Percentiles rank a stretch among this genome's conserved stretches.
phyloP scores from a whole-genome alignment of 1,284 basidiomycete species.

The Ustilago hordei region DNA sequence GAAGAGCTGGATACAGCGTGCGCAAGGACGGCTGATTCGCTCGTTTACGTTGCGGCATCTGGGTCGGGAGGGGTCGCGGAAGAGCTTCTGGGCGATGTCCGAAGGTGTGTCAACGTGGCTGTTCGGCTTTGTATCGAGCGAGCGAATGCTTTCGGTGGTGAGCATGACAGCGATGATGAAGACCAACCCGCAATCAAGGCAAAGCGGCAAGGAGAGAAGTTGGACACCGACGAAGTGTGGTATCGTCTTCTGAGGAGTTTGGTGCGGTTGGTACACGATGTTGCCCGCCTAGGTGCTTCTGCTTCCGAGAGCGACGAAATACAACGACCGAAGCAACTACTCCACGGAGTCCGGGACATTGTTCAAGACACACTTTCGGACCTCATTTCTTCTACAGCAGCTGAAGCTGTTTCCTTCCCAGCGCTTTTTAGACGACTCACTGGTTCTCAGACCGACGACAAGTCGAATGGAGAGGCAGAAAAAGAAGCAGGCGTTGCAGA shows the following conservation, averaged over 20 bases:
- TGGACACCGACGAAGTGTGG: conserved; percentile 86
- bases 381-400: conserved; percentile 84
- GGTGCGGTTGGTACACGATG: conserved; percentile 79
- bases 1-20: conserved; percentile 49
- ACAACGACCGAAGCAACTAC: conserved; percentile 18
- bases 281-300: conserved; percentile 21
- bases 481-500: conserved; percentile 23
- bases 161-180: conserved; percentile 46
- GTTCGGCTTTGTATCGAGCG: conserved; percentile 50
- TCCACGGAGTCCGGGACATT: conserved; percentile 72
- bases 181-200: background rate
- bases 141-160: conserved; percentile 36
- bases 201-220: background rate
- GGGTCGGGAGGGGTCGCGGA: conserved; percentile 5
- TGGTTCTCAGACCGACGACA: conserved; percentile 70
- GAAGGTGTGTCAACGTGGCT: conserved; percentile 42
- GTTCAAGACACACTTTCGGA: conserved; percentile 87
- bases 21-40: conserved; percentile 56
- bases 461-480: conserved; percentile 70
- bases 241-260: conserved; percentile 84
- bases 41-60: conserved; percentile 23
- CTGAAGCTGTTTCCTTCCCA: conserved; percentile 88
- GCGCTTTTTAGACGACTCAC: conserved; percentile 85
- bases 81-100: conserved; percentile 34
- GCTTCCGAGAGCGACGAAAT: background rate